Base-by-base conservation (phyloP, 1,139 yeast species). In the Taphrina deformans region DNA sequence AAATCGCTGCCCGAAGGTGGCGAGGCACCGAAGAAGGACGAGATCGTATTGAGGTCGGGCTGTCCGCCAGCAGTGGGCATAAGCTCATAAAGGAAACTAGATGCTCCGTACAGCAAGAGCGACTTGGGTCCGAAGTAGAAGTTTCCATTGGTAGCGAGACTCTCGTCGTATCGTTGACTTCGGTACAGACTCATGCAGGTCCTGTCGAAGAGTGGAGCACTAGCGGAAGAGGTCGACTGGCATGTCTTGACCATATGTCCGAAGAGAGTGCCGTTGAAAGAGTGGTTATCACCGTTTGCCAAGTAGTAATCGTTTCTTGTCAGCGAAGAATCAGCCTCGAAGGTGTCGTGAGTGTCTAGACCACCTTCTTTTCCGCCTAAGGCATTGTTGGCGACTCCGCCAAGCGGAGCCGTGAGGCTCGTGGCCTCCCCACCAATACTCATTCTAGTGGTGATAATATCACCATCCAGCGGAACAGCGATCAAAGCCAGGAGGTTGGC, bases 251-350 rank as follows among this genome's bases (percentile, higher is more conserved):
- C 46, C 63, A 59, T 59, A 16, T 16, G 6, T 12, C 63, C 63
- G 26, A 59, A 59, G 31, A 59, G 50, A 6, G 63, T 59, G 24
- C 63, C 63, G 41, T 59, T 59, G 44, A 59, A 59, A 41, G 55
- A 44, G 63, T 59, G 46, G 33, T 59, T 59, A 51, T 59, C 63
- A 3, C 63, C 63, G 56, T 59, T 59, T 4, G 63, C 63, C n/a
- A 59, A 56, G 41, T 38, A 59, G 12, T 35, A 40, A 24, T 59
- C 63, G 51, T 59, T 50, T 26, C 63, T 40, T 4, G 63, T 59
- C 56, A 59, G 16, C 24, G 63, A 59, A n/a, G 56, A 16, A 35
- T 59, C 63, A 14, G 63, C 63, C 50, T 59, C 63, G 63, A 59
- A 59, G 12, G 63, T 59, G 63, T 59, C 46, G 51, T 59, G 63